A percentile compares a stretch with the other conserved stretches of the same genome.
These are phyloP conservation scores for Fusarium anguioides DNA, from an alignment of 2,329 filamentous ascomycete species.

Conservation along the genomic window DNA sequence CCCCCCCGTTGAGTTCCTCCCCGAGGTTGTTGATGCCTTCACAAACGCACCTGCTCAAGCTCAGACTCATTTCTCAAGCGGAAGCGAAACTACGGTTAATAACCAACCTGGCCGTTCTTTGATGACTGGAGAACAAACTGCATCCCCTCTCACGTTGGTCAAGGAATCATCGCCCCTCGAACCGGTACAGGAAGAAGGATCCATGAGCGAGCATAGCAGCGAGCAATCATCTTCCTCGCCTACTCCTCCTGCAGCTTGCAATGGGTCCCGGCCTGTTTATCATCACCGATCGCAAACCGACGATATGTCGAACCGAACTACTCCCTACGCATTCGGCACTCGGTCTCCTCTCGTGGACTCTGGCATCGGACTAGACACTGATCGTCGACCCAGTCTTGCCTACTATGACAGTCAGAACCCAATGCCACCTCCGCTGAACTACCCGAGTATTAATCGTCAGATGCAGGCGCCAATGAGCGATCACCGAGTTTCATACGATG, in stretches of 20 bases:
- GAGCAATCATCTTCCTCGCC: constrained; percentile 28
- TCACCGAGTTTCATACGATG: constrained; percentile 33
- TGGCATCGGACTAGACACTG: constrained; percentile 14
- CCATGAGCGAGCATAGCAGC: constrained; percentile 23
- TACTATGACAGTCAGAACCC: constrained; percentile 43
- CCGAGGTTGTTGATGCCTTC: constrained; percentile 60
- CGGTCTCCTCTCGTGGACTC: constrained; percentile 15
- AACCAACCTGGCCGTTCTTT: constrained; percentile 14
- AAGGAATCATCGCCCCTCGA: constrained; percentile 45
- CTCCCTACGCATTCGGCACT: constrained; percentile 12
- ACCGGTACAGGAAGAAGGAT: constrained; percentile 41
- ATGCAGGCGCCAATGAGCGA: constrained; percentile 34
- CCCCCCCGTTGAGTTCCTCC: constrained; percentile 69
- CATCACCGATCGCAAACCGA: constrained; percentile 22
- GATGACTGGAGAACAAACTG: constrained; percentile 33
- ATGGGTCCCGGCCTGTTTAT: constrained; percentile 14
- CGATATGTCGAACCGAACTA: constrained; percentile 1
- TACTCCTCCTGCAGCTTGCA: constrained; percentile 23
- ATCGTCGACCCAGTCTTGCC: constrained; percentile 35
- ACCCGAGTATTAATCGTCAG: constrained; percentile 37
- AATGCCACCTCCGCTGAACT: constrained; percentile 24
- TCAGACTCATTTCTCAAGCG: constrained; percentile 21
- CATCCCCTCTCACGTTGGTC: constrained; percentile 28
- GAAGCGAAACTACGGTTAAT: constrained; percentile 21
- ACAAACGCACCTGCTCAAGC: constrained; percentile 34